These are phyloP conservation scores for Kodamaea sp. DNA, from an alignment of 1,139 yeast species.

Conservation along the genomic window DNA sequence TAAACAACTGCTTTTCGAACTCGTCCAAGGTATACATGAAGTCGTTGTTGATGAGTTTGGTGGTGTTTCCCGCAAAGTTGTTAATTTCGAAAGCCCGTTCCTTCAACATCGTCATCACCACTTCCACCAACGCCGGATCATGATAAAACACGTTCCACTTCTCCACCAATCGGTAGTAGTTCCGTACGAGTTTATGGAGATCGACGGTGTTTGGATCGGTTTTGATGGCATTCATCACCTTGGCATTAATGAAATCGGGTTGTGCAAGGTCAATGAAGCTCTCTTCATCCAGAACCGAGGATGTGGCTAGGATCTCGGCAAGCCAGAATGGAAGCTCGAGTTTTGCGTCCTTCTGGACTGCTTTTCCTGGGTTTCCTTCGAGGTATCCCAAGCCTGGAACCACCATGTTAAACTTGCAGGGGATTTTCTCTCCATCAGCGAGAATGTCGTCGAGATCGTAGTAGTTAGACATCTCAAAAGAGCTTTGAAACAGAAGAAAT, in stretches of 20 bases:
- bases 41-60: constrained; percentile 43
- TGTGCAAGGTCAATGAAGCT: constrained; percentile 69
- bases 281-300: constrained; percentile 39
- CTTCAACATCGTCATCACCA: constrained; percentile 56
- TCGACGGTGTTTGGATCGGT: constrained; percentile 71
- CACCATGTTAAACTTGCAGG: constrained; percentile 73
- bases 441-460: constrained; percentile 88
- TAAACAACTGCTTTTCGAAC: constrained; percentile 65
- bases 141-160: constrained; percentile 74
- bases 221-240: constrained; percentile 78
- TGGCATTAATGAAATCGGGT: constrained; percentile 65
- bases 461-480: constrained; percentile 38
- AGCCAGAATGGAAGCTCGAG: constrained; percentile 89
- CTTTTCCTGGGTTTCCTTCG: constrained; percentile 77
- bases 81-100: constrained; percentile 70
- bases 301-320: constrained; percentile 72
- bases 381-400: constrained; percentile 87
- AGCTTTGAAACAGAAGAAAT: neutral
- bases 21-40: constrained; percentile 73
- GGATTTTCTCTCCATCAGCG: constrained; percentile 70
- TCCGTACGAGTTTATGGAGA: constrained; percentile 63
- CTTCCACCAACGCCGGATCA: constrained; percentile 61
- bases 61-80: constrained; percentile 65
- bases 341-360: constrained; percentile 63
- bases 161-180: constrained; percentile 67